A percentile compares a stretch with the other conserved stretches of the same genome.
Conservation (phyloP, 768 basidiomycete species). For the Mycena chlorophos region DNA sequence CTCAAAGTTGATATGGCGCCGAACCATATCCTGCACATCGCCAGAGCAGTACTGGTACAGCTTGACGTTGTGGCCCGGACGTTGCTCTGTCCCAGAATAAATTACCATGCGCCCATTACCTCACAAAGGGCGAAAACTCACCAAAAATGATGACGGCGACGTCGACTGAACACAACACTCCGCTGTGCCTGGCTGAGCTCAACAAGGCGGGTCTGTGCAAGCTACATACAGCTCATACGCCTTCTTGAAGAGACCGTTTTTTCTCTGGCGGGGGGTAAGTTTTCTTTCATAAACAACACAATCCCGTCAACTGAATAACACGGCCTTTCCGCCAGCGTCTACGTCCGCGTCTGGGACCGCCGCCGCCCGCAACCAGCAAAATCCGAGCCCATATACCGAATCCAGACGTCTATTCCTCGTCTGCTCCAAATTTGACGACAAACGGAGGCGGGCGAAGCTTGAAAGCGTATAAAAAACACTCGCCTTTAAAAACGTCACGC, state of each 20-base stretch:
- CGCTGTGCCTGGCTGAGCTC: constrained; percentile 22
- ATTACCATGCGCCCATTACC: constrained; percentile 12
- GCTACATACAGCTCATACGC: constrained; percentile 59
- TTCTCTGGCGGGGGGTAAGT: constrained; percentile 45
- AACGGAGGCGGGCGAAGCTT: neutral
- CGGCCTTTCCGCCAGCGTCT: neutral
- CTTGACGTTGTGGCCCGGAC: constrained; percentile 65
- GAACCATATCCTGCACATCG: constrained; percentile 58
- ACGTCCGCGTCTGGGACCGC: neutral
- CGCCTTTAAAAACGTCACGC: constrained; percentile 77
- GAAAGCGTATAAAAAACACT: constrained; percentile 14
- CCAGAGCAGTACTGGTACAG: constrained; percentile 71
- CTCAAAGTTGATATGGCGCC: constrained; percentile 53
- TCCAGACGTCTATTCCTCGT: neutral
- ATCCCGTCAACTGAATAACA: neutral
- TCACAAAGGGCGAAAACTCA: constrained; percentile 32
- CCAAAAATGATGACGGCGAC: constrained; percentile 77
- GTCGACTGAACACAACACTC: constrained; percentile 75
- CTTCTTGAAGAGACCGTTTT: constrained; percentile 78
- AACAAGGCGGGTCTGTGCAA: neutral
- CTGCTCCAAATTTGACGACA: neutral
- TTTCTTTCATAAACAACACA: neutral
- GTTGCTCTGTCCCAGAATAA: constrained; percentile 49
- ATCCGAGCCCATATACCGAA: too few relatives aligned
- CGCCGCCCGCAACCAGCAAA: neutral